Evolutionary conservation across 208 protist species (phyloP).

Genomic region (Leishmania martiniquensis): DNA sequence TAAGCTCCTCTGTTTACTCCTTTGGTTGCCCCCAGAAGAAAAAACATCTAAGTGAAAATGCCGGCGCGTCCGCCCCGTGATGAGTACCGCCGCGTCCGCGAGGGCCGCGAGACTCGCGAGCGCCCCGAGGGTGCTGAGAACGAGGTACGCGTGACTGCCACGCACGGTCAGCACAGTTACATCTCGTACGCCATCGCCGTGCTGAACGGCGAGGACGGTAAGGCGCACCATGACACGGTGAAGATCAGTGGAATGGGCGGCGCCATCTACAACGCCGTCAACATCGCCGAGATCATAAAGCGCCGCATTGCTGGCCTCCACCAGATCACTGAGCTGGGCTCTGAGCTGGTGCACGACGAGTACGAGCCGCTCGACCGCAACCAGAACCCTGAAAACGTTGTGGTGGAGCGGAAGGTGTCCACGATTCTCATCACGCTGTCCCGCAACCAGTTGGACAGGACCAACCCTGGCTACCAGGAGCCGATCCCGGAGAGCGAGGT

Average conservation of each 20-base stretch:
- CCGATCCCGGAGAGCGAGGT: conserved; percentile 91
- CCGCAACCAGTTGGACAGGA: conserved; percentile 79
- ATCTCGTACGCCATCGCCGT: conserved; percentile 90
- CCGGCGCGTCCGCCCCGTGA: conserved; percentile 61
- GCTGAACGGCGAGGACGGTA: conserved; percentile 83
- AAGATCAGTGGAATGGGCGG: conserved; percentile 91
- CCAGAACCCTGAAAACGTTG: conserved; percentile 71
- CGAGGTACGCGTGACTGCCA: conserved; percentile 86
- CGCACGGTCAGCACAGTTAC: conserved; percentile 84
- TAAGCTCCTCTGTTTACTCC: neutral
- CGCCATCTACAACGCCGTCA: conserved; percentile 92
- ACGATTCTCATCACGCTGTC: conserved; percentile 92
- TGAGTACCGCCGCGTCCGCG: conserved; percentile 76
- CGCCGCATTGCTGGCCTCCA: conserved; percentile 90
- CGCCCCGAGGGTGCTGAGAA: conserved; percentile 78
- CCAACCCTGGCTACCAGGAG: conserved; percentile 90
- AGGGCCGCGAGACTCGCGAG: conserved; percentile 50
- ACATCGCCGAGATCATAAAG: conserved; percentile 94
- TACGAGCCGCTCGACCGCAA: conserved; percentile 86
- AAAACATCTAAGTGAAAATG: conserved; percentile 24
- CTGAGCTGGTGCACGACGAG: conserved; percentile 85
- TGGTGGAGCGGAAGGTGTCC: conserved; percentile 85
- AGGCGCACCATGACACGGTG: conserved; percentile 83
- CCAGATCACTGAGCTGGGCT: conserved; percentile 90
- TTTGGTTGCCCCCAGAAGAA: neutral